Base-by-base conservation (phyloP, 129 eudicot species). In the Centaurea solstitialis region DNA sequence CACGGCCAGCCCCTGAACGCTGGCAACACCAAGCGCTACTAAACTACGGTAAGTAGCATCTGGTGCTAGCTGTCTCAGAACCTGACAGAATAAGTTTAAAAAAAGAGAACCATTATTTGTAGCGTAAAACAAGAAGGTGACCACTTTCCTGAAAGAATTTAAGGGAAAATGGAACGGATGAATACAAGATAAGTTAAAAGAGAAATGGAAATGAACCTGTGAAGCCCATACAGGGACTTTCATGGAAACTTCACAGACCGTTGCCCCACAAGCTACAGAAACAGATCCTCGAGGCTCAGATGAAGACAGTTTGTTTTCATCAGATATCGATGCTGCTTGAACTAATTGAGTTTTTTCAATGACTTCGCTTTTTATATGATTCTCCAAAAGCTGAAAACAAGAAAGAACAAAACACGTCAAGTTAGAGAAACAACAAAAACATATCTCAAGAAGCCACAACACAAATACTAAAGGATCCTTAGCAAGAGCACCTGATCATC, bases 141-240 rank as follows among this genome's bases (percentile, higher is more conserved):
- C 11, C 15, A 9, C 6, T 68, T 24, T 43, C 9, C 38, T n/a
- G 30, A 39, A 43, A 20, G 26, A 9, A 73, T 41, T 41, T 30
- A 41, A 76, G 6, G 9, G 7, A 76, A 72, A 21, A 41, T 39
- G 74, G 8, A 28, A 57, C 26, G 22, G 40, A 18, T 66, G 18
- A 47, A 47, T 47, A 10, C 6, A 40, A 37, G 33, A n/a, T 26
- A 10, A 23, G 70, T 62, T 26, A 24, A 80, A 72, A 57, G 21
- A 15, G 59, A 40, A 21, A 12, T 66, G 40, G 33, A 10, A 74
- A 81, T 15, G 30, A 75, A 95, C 99, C 97, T 95, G 99, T 69
- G 92, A 87, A 70, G 97, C 99, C 99, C 99, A 95, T 37, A 93
- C 77, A 45, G 99, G 99, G 68, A 91, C 93, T 81, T 89, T 95